phyloP scores from a whole-genome alignment of 331 rosid species.

The Quercus phellos region DNA sequence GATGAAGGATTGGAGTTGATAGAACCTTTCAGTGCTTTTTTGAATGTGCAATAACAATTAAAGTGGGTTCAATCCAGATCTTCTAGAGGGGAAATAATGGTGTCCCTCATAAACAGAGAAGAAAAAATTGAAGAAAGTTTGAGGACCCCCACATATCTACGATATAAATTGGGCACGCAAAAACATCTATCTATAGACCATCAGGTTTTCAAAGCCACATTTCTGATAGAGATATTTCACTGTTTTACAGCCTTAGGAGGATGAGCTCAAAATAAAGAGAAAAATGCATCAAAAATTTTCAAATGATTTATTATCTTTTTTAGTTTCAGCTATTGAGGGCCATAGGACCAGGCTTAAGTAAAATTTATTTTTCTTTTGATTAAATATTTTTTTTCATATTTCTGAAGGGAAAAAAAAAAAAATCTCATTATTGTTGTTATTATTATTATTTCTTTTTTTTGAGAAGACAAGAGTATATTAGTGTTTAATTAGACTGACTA shows the following conservation, averaged over 20 bases:
- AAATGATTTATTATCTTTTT: too few relatives aligned
- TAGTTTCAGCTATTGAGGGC: too few relatives aligned
- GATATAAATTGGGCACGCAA: conserved; percentile 15
- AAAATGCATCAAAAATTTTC: neutral
- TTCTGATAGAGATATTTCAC: neutral
- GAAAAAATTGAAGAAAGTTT: conserved; percentile 1
- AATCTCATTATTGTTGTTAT: too few relatives aligned
- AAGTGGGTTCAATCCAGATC: conserved; percentile 38
- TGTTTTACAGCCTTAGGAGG: neutral
- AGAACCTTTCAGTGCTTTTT: conserved; percentile 5
- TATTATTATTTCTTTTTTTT: too few relatives aligned
- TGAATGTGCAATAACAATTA: conserved; percentile 21
- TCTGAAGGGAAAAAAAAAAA: too few relatives aligned
- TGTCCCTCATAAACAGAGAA: conserved; percentile 23
- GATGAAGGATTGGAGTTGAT: neutral
- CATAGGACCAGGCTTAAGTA: too few relatives aligned
- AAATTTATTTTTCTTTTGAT: too few relatives aligned
- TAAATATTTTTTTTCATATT: too few relatives aligned
- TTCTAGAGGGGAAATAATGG: conserved; percentile 22
- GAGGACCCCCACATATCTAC: conserved; percentile 19
- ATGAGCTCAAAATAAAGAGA: neutral
- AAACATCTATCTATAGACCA: neutral
- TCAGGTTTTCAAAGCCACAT: neutral
- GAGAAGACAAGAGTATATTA: too few relatives aligned
- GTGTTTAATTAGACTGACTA: too few relatives aligned